Percentiles rank a stretch among this genome's conserved stretches.
These are phyloP conservation scores for Henckelia pumila DNA, from an alignment of 257 asterid genomes.

Conservation along the genomic window DNA sequence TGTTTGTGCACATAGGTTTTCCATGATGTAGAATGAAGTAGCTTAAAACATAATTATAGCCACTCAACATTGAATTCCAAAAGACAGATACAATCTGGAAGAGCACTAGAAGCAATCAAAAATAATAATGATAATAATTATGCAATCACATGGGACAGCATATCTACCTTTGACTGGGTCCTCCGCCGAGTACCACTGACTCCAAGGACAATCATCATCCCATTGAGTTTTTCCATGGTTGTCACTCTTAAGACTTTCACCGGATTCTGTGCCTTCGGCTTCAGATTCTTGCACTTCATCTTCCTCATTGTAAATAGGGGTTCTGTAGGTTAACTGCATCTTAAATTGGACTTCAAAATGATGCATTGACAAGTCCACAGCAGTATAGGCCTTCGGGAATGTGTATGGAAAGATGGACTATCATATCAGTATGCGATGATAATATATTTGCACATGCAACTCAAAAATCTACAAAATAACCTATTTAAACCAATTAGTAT, in stretches of 20 bases:
- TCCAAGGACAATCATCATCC: slow-evolving; percentile 93
- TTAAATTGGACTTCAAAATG: slow-evolving; percentile 68
- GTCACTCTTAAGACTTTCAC: slow-evolving; percentile 47
- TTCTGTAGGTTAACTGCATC: slow-evolving; percentile 84
- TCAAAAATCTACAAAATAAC: slow-evolving; percentile 10
- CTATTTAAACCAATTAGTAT: slow-evolving; percentile 12
- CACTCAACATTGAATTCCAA: not conserved
- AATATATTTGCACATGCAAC: slow-evolving; percentile 2
- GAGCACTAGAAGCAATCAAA: slow-evolving; percentile 12
- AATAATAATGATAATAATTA: not conserved
- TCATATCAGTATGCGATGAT: slow-evolving; percentile 26
- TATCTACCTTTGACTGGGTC: slow-evolving; percentile 77
- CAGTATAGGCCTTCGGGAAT: slow-evolving; percentile 62
- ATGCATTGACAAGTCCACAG: slow-evolving; percentile 82
- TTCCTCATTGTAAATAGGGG: slow-evolving; percentile 60
- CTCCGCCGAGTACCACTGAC: slow-evolving; percentile 94
- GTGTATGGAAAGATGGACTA: slow-evolving; percentile 28
- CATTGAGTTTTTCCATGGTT: slow-evolving; percentile 54
- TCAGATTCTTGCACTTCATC: slow-evolving; percentile 50
- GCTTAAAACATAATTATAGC: not conserved
- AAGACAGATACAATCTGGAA: not conserved
- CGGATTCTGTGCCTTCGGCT: slow-evolving; percentile 44
- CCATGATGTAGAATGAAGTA: not conserved
- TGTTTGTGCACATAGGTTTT: not conserved
- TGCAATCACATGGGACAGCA: slow-evolving; percentile 21